These are phyloP conservation scores for Populus nigra DNA, from an alignment of 345 rosid species.

Conservation along the genomic window DNA sequence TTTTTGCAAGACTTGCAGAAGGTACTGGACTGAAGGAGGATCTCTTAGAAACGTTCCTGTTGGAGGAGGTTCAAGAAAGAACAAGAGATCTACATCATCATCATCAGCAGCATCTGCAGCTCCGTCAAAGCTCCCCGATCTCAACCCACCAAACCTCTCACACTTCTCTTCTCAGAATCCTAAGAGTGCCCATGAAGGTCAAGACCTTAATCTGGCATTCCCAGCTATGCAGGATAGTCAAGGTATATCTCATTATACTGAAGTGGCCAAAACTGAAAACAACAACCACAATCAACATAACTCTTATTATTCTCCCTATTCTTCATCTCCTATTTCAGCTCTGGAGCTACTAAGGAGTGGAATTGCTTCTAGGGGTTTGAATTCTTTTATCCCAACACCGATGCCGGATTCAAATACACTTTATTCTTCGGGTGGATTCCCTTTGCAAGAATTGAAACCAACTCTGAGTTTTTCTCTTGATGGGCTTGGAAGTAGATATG, in stretches of 20 bases:
- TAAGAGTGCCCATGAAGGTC: slow-evolving; percentile 31
- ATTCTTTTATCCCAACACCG: slow-evolving; percentile 36
- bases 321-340: slow-evolving; percentile 37
- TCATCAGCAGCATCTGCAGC: slow-evolving; percentile 22
- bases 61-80: slow-evolving; percentile 56
- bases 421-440: slow-evolving; percentile 37
- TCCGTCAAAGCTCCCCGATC: slow-evolving; percentile 43
- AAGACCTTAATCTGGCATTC: slow-evolving; percentile 47
- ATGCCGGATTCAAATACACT: slow-evolving; percentile 34
- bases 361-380: slow-evolving; percentile 35
- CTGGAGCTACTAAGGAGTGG: slow-evolving; percentile 47
- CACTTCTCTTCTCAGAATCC: slow-evolving; percentile 43
- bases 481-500: slow-evolving; percentile 38
- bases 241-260: slow-evolving; percentile 28
- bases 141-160: slow-evolving; percentile 44
- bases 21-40: slow-evolving; percentile 58
- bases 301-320: slow-evolving; percentile 18
- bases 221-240: slow-evolving; percentile 35
- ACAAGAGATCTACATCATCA: slow-evolving; percentile 37
- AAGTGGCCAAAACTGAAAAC: slow-evolving; percentile 23
- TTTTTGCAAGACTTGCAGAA: slow-evolving; percentile 35
- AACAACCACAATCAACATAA: slow-evolving; percentile 14
- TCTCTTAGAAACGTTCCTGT: slow-evolving; percentile 58
- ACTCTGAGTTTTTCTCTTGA: slow-evolving; percentile 43
- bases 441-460: slow-evolving; percentile 49